Conservation (phyloP, 148 eudicot genomes). For the Rheum nobile region DNA sequence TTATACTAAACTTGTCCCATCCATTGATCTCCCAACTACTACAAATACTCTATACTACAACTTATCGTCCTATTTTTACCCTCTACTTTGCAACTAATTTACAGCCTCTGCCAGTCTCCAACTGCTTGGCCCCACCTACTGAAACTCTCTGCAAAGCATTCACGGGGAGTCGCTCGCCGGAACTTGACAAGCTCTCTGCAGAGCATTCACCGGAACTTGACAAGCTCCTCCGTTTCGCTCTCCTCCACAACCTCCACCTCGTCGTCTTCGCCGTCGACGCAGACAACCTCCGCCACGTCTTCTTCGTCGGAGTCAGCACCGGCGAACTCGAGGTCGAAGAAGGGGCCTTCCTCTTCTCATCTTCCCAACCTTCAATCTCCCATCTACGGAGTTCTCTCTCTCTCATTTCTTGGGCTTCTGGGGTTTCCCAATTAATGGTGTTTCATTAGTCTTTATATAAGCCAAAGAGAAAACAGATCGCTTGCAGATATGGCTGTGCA, state of each 20-base stretch:
- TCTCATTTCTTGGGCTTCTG: background rate
- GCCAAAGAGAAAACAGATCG: background rate
- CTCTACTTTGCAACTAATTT: background rate
- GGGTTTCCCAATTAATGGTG: background rate
- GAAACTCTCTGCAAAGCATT: background rate
- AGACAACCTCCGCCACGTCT: background rate
- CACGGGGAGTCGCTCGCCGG: slow-evolving; percentile 4
- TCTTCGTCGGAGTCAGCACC: slow-evolving; percentile 17
- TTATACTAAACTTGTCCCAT: no score
- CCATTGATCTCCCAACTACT: background rate
- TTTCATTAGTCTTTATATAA: background rate
- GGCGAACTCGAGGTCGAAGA: slow-evolving; percentile 68
- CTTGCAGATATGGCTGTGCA: slow-evolving; percentile 43
- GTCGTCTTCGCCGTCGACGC: background rate
- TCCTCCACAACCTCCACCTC: background rate
- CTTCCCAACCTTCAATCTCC: background rate
- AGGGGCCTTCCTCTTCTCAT: slow-evolving; percentile 15
- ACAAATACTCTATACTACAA: no score
- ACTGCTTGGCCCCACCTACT: background rate
- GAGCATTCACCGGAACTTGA: background rate
- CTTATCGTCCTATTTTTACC: slow-evolving; percentile 5
- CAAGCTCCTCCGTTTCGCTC: slow-evolving; percentile 4
- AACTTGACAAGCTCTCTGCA: slow-evolving; percentile 10
- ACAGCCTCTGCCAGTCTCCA: background rate
- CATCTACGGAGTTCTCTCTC: background rate